Conservation (phyloP, 192 early-diverging fungal genomes). For the Coemansia javaensis region DNA sequence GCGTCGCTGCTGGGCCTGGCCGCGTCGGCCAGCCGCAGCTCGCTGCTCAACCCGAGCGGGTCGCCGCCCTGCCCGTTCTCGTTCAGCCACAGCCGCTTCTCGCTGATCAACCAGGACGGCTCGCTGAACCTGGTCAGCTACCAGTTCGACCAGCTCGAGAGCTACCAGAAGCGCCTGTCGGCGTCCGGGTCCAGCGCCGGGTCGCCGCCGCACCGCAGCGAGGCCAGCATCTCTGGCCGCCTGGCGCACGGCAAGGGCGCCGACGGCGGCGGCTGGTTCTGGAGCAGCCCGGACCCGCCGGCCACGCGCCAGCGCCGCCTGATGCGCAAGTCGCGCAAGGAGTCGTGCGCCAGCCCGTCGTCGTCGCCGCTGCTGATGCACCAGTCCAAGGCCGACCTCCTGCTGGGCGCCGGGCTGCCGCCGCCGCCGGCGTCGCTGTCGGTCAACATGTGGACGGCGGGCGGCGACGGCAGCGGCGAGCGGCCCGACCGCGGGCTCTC, state of each 20-base stretch:
- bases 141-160: slow-evolving; percentile 45
- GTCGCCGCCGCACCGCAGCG: slow-evolving; percentile 14
- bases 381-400: neutral
- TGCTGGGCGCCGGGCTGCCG: neutral
- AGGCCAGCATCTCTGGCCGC: slow-evolving; percentile 16
- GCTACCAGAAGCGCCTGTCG: slow-evolving; percentile 41
- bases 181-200: neutral
- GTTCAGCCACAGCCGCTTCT: slow-evolving; percentile 47
- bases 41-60: slow-evolving; percentile 8
- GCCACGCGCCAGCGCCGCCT: slow-evolving; percentile 19
- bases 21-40: slow-evolving; percentile 16
- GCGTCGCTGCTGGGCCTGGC: slow-evolving; percentile 9
- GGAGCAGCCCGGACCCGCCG: slow-evolving; percentile 7
- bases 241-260: slow-evolving; percentile 20
- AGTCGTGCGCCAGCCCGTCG: neutral
- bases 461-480: neutral
- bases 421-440: slow-evolving; percentile 7
- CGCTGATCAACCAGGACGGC: slow-evolving; percentile 48
- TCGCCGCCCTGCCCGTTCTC: slow-evolving; percentile 42
- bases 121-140: slow-evolving; percentile 40
- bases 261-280: slow-evolving; percentile 24
- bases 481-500: slow-evolving; percentile 15
- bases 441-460: slow-evolving; percentile 7
- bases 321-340: slow-evolving; percentile 27
- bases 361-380: too few relatives aligned